A percentile compares a stretch with the other conserved stretches of the same genome.
These are phyloP conservation scores for Artomyces pyxidatus DNA, from an alignment of 768 basidiomycete species.

Conservation along the genomic window DNA sequence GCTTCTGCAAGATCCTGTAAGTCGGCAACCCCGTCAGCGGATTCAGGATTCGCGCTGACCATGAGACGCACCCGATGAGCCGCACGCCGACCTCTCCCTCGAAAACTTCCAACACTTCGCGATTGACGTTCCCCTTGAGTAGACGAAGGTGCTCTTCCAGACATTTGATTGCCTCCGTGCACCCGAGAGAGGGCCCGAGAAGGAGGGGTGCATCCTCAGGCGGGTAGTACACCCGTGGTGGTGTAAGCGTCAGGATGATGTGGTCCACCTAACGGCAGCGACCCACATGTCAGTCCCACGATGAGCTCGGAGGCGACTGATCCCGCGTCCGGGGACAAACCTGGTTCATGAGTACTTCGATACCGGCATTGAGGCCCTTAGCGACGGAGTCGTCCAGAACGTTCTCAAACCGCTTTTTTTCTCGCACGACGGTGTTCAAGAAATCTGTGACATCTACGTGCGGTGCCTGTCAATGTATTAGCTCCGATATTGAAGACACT, in stretches of 20 bases:
- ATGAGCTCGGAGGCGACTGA: too few relatives aligned
- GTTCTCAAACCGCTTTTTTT: constrained; percentile 96
- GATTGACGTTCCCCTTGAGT: constrained; percentile 87
- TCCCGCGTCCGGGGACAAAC: constrained; percentile 38
- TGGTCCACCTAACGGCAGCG: constrained; percentile 68
- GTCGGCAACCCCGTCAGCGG: too few relatives aligned
- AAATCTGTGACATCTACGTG: constrained; percentile 94
- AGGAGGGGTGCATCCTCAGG: constrained; percentile 73
- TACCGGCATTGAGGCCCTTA: constrained; percentile 87
- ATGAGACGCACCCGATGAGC: constrained; percentile 21
- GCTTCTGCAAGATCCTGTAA: constrained; percentile 84
- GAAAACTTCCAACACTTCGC: constrained; percentile 96
- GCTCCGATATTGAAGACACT: not conserved
- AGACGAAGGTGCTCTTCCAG: constrained; percentile 87
- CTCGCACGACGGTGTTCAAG: constrained; percentile 83
- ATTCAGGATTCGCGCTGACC: too few relatives aligned
- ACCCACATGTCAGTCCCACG: not conserved
- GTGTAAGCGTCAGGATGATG: constrained; percentile 75
- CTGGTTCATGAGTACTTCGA: constrained; percentile 93
- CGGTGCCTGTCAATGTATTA: constrained; percentile 41
- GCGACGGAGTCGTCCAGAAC: constrained; percentile 91
- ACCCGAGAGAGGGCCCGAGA: constrained; percentile 79
- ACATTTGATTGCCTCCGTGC: constrained; percentile 83
- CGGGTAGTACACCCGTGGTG: constrained; percentile 86
- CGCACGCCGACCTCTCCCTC: constrained; percentile 96